Conservation (phyloP, 345 rosid genomes). For the Gossypium herbaceum region DNA sequence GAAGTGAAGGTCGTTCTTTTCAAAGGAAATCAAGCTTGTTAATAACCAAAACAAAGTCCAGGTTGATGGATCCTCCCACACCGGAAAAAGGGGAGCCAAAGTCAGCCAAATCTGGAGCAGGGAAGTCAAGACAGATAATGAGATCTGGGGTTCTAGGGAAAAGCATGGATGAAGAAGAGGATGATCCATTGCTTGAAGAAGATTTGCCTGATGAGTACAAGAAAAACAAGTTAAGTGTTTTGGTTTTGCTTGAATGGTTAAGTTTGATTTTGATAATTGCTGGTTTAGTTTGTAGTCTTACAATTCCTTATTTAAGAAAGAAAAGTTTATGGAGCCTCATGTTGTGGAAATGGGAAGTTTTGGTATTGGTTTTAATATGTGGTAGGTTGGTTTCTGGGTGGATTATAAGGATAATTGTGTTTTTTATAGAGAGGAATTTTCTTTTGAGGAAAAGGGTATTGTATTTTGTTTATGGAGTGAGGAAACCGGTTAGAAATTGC, state of each 20-base stretch:
- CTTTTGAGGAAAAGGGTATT: conserved; percentile 66
- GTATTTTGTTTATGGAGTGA: conserved; percentile 81
- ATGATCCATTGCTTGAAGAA: conserved; percentile 45
- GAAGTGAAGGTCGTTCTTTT: conserved; percentile 32
- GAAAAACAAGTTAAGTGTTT: conserved; percentile 33
- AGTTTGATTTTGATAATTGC: conserved; percentile 56
- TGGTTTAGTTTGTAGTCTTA: conserved; percentile 50
- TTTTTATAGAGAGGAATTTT: conserved; percentile 68
- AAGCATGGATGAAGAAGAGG: conserved; percentile 53
- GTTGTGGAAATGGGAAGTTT: conserved; percentile 88
- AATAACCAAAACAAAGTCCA: conserved; percentile 50
- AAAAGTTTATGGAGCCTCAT: conserved; percentile 42
- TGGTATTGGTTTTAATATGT: conserved; percentile 69
- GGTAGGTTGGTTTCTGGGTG: conserved; percentile 88
- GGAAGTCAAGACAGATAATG: conserved; percentile 32
- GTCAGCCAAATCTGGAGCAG: conserved; percentile 27
- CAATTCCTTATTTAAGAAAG: conserved; percentile 30
- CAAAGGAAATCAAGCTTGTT: conserved; percentile 28
- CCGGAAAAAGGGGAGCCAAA: conserved; percentile 32
- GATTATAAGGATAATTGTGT: conserved; percentile 62
- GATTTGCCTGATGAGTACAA: conserved; percentile 72
- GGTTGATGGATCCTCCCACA: conserved; percentile 60
- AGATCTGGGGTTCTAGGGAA: conserved; percentile 45
- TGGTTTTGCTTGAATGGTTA: conserved; percentile 60
- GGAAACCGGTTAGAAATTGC: conserved; percentile 75